phyloP scores from a whole-genome alignment of 2,329 filamentous ascomycete genomes.

The Macroventuria anomochaeta region DNA sequence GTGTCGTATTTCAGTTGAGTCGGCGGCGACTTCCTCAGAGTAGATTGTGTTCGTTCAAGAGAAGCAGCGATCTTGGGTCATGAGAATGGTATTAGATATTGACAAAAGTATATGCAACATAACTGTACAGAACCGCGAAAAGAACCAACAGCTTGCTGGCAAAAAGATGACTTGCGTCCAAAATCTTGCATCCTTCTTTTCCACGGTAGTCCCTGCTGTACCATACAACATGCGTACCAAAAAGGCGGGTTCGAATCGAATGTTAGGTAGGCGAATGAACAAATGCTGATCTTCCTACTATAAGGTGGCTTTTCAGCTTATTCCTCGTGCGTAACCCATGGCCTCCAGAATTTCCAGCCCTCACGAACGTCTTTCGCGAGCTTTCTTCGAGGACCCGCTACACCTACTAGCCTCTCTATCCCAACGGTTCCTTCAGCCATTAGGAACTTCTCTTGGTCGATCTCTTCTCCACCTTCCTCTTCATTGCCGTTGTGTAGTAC shows the following conservation, averaged over 20 bases:
- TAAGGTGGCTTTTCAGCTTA: constrained; percentile 1
- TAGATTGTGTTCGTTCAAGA: no score
- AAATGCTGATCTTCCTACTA: background rate
- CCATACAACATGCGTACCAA: constrained; percentile 16
- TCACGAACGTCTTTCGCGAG: constrained; percentile 43
- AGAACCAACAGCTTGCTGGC: background rate
- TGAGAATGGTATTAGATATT: constrained; percentile 8
- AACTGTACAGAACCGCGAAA: background rate
- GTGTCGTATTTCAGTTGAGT: no score
- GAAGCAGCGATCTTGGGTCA: no score
- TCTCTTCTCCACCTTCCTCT: constrained; percentile 86
- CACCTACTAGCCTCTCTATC: constrained; percentile 86
- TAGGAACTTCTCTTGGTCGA: constrained; percentile 87
- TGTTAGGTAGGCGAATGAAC: background rate
- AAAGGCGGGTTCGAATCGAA: constrained; percentile 16
- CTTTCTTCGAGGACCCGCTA: constrained; percentile 50
- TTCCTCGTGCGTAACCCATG: constrained; percentile 38
- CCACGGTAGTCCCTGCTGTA: constrained; percentile 4
- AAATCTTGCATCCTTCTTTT: constrained; percentile 6
- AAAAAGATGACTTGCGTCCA: constrained; percentile 9
- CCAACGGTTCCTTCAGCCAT: constrained; percentile 83
- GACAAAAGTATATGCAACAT: constrained; percentile 6
- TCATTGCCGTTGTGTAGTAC: constrained; percentile 84
- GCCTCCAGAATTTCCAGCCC: constrained; percentile 52
- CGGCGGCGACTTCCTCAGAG: no score